A percentile compares a stretch with the other conserved stretches of the same genome.
Evolutionary conservation across 2,329 filamentous ascomycete genomes (phyloP).

Genomic region (Fusarium albidum): DNA sequence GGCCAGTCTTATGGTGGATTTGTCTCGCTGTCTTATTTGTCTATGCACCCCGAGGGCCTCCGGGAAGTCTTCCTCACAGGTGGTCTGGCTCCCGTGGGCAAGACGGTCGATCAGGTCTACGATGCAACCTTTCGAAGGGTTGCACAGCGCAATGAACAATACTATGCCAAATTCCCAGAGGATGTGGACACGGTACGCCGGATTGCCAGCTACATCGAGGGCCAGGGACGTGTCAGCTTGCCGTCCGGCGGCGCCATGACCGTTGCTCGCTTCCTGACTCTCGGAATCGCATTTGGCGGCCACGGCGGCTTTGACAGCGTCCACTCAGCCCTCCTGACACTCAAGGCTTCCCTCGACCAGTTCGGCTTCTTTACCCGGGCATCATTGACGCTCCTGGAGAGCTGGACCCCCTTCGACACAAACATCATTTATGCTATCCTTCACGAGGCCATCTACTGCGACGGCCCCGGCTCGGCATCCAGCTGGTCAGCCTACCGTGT

Average conservation of each 20-base stretch:
- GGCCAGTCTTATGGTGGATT: constrained; percentile 96
- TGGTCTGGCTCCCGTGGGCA: constrained; percentile 80
- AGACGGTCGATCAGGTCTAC: constrained; percentile 79
- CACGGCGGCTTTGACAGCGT: constrained; percentile 80
- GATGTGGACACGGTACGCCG: constrained; percentile 74
- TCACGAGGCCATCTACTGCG: constrained; percentile 89
- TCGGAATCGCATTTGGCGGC: constrained; percentile 81
- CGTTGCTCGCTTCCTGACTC: constrained; percentile 75
- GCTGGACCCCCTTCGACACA: constrained; percentile 73
- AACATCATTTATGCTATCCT: constrained; percentile 85
- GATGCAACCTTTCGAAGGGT: constrained; percentile 74
- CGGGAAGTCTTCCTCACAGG: constrained; percentile 86
- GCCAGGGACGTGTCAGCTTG: constrained; percentile 64
- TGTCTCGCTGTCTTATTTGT: constrained; percentile 83
- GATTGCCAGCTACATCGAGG: constrained; percentile 70
- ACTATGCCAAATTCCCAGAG: constrained; percentile 86
- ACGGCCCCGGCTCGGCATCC: constrained; percentile 67
- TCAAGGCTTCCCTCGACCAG: constrained; percentile 75
- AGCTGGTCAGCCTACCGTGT: constrained; percentile 79
- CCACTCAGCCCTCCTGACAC: constrained; percentile 76
- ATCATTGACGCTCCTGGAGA: constrained; percentile 74
- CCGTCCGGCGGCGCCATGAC: constrained; percentile 79
- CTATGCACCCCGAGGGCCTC: constrained; percentile 78
- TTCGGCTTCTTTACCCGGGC: constrained; percentile 80
- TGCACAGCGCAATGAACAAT: constrained; percentile 75